Evolutionary conservation across 176 grass and related monocot species (phyloP), one percentile per base, ranked within the genome.

Genomic region (Hsuehochloa calcarea): DNA sequence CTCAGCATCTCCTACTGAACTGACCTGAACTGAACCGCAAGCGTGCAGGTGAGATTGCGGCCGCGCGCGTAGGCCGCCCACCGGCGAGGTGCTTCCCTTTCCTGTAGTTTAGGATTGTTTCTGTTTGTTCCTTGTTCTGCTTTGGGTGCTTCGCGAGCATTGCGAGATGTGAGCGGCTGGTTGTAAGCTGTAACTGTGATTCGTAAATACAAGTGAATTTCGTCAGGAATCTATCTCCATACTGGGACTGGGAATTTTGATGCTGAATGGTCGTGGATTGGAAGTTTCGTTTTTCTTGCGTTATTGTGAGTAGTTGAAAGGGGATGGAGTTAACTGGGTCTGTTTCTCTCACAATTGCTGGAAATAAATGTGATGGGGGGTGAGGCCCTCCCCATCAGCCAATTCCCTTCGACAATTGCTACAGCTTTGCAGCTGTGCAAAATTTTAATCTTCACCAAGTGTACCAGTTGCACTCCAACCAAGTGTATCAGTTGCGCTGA

Each of bases 1-100:
- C 72, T 88, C 73, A 72, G 19, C 80, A 54, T 84, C 73, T 71
- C 80, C 74, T 49, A 78, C 65, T 78, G 73, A 81, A 8, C 1
- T 12, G 66, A 68, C 3, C 56, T 60, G 56, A 51, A 10, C 29
- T 8, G 63, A 23, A 35, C 16, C 34, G 58, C 58, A 22, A 34
- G 27, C 27, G 27, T 60, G 58, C 58, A 11, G 25, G 58, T 25
- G 58, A 60, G 58, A 52, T 19, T 16, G 16, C 16, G 16, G 16
- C 50, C 16, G 16, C 50, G 50, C 50, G 50, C 15, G 5, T 52
- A 17, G 50, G 15, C 16, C 4, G 50, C 15, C 50, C 15, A 16
- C 5, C 50, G 16, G 50, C 50, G 50, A 29, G 15, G 3, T 68
- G 17, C 13, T 20, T 19, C 17, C 65, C 10, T 11, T 56, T 56